Base-by-base conservation (phyloP, 306 rosid genomes). In the Cucumis hystrix region DNA sequence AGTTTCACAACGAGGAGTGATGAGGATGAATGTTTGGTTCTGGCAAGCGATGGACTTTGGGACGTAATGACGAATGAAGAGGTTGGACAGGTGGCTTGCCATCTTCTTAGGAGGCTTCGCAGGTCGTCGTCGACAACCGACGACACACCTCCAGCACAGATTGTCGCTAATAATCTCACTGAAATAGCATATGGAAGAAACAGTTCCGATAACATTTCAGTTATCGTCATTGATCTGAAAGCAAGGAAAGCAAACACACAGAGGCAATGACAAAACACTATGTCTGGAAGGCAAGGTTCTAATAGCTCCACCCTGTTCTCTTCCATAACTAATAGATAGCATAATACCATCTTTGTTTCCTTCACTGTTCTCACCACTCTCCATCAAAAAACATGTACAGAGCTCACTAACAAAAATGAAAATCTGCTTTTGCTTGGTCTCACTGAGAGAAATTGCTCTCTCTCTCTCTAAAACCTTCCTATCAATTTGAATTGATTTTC, bases 31-130 rank as follows among this genome's bases (percentile, higher is more conserved):
- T 91, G 97, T 58, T 68, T 91, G 71, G 69, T 91, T 74, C 63
- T 91, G 87, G 97, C 97, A 35, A 91, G 97, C 58, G 97, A 91
- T 65, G 97, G 97, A 74, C 95, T 89, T 5, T 91, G 97, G 97
- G 97, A 91, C 78, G 97, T 91, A 41, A 85, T 91, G 91, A 88
- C 85, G 4, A 91, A 91, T 77, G 90, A 91, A 76, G 97, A 91
- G 82, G 95, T 91, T 0, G 95, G 92, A 54, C 91, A 89, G 83
- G 87, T 87, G 21, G 97, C 97, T 17, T 84, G 95, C 58, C 89
- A 63, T 80, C 82, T 89, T 78, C 86, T 91, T 33, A 85, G 97
- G 79, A 69, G 97, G 80, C 86, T 86, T 4, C 87, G 92, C 14
- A 84, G 91, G 82, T 79, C 65, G 80, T 79, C 64, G 45, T 60